Evolutionary conservation across 1,284 basidiomycete species (phyloP), one percentile per base, ranked within the genome.

Genomic region (Irpex rosettiformis): DNA sequence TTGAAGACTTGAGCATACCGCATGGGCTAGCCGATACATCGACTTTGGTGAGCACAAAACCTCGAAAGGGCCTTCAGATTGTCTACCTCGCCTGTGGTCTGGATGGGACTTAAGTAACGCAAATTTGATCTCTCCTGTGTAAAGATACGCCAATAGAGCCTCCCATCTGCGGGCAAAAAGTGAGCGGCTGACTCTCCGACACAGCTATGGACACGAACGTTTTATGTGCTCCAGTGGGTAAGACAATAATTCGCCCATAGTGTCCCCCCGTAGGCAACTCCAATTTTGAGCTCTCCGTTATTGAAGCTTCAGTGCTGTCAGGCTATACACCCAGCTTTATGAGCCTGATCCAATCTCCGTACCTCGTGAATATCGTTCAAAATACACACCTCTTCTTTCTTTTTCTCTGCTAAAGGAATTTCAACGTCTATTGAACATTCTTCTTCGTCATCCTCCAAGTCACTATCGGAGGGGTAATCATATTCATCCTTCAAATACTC

Each of bases 401-500:
- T 37, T 16, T 11, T 37, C 33, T 37, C 33, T 37, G 43, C 43
- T 22, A 45, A 18, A n/a, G 10, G n/a, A 11, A 45, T 18, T 45
- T 51, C 10, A 16, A 51, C 27, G 18, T 51, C 24, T 24, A 22
- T 11, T 24, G 13, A n/a, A n/a, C n/a, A n/a, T n/a, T n/a, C n/a
- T n/a, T 51, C 48, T 10, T 51, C 22, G 21, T 28, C 48, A 24
- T 59, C 58, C n/a, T 56, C 58, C 13, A 59, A 24, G 28, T 59
- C 58, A 52, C 58, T 59, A 22, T 59, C 58, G 11, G 47, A 55
- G 2, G 28, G 43, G 27, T 59, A 59, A 11, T 37, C 25, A 22
- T 27, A 51, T 6, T 24, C 24, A 13, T 51, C 27, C 27, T 28
- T 51, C 8, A 29, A 18, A 7, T 47, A 29, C 22, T 51, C 29